Percentiles rank a stretch among this genome's conserved stretches.
These are phyloP conservation scores for Globisporangium parvum DNA, from an alignment of 352 stramenopile genomes.

Conservation along the genomic window DNA sequence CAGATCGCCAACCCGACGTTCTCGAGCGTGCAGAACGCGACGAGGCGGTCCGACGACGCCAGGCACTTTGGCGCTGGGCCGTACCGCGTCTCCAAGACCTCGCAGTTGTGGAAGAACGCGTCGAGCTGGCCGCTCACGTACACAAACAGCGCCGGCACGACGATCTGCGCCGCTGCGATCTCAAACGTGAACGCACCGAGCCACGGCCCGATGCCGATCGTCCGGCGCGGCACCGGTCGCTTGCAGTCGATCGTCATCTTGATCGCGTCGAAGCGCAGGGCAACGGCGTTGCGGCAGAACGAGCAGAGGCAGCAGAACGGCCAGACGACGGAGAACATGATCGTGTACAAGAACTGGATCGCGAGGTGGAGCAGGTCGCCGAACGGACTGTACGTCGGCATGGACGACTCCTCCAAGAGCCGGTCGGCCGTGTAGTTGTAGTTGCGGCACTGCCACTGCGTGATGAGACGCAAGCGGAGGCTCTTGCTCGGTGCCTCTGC, in stretches of 20 bases:
- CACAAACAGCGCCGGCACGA: constrained; percentile 53
- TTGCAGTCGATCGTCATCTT: constrained; percentile 68
- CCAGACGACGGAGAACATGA: constrained; percentile 65
- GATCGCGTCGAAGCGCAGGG: constrained; percentile 53
- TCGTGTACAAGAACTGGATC: constrained; percentile 67
- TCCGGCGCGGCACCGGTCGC: constrained; percentile 35
- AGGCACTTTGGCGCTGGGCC: constrained; percentile 27
- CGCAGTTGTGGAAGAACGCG: constrained; percentile 35
- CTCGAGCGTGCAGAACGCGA: constrained; percentile 38
- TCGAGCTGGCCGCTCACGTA: constrained; percentile 61
- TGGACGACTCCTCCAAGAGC: constrained; percentile 53
- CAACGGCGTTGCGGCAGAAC: constrained; percentile 41
- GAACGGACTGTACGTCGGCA: constrained; percentile 50
- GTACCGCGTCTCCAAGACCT: constrained; percentile 31
- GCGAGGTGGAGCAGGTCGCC: constrained; percentile 48
- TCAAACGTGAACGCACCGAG: constrained; percentile 49
- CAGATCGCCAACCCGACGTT: constrained; percentile 43
- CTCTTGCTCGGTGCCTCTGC: background rate
- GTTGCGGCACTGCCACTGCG: constrained; percentile 52
- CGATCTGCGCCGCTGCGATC: constrained; percentile 36
- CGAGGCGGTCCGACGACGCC: constrained; percentile 19
- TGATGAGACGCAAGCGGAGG: constrained; percentile 34
- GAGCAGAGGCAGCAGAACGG: constrained; percentile 54
- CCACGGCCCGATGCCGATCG: constrained; percentile 52
- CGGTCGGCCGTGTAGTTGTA: constrained; percentile 52